phyloP scores from a whole-genome alignment of 75 land plant genomes.

The Adiantum capillusveneris region DNA sequence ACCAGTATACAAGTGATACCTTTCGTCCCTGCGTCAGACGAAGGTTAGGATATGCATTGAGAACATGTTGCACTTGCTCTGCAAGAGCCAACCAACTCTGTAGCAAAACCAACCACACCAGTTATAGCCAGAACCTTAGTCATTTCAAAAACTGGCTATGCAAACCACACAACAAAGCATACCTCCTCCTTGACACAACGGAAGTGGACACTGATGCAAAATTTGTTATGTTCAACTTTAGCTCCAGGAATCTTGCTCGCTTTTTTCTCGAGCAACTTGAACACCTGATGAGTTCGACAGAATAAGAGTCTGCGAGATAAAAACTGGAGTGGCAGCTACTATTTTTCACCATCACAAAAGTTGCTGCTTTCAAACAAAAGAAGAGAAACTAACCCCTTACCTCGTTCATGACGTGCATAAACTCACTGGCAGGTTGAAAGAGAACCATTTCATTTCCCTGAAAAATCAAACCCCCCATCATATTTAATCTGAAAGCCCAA shows the following conservation, averaged over 20 bases:
- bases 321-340: not conserved
- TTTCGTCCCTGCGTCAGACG: constrained; percentile 70
- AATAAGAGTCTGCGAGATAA: not conserved
- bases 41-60: constrained; percentile 55
- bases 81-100: constrained; percentile 74
- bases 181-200: constrained; percentile 27
- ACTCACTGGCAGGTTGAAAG: constrained; percentile 62
- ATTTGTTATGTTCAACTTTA: constrained; percentile 21
- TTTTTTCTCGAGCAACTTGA: constrained; percentile 39
- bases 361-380: no score
- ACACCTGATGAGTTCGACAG: constrained; percentile 30
- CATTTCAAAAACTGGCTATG: no score
- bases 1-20: constrained; percentile 27
- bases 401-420: constrained; percentile 64
- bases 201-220: constrained; percentile 27
- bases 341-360: no score
- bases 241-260: constrained; percentile 41
- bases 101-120: no score
- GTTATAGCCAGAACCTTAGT: no score
- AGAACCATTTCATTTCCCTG: constrained; percentile 56
- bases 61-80: constrained; percentile 57
- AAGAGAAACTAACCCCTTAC: no score
- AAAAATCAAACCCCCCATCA: not conserved
- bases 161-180: no score
- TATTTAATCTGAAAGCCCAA: not conserved